Evolutionary conservation across 495 filamentous ascomycete species (phyloP).

Genomic region (Aspergillus cavernicola): DNA sequence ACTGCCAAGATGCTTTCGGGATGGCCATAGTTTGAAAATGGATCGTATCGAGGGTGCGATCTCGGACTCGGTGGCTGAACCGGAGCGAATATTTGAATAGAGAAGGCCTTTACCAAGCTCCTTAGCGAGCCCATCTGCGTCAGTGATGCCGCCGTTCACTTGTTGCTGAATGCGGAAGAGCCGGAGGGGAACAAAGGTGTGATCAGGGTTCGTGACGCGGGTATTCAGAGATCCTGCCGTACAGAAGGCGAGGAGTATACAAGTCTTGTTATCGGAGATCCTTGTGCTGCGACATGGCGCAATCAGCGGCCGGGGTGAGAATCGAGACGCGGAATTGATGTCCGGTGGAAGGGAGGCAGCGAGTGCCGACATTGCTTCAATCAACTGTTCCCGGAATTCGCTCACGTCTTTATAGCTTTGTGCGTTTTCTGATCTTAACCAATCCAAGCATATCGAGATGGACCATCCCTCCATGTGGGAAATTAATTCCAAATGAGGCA

Average conservation of each 20-base stretch:
- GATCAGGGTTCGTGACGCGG: conserved; percentile 33
- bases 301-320: conserved; percentile 46
- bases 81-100: conserved; percentile 28
- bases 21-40: conserved; percentile 31
- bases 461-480: conserved; percentile 55
- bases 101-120: conserved; percentile 34
- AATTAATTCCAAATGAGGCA: conserved; percentile 56
- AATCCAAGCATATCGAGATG: conserved; percentile 47
- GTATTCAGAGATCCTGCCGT: conserved; percentile 51
- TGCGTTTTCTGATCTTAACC: conserved; percentile 37
- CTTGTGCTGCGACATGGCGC: conserved; percentile 35
- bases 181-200: conserved; percentile 47
- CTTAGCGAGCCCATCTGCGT: conserved; percentile 49
- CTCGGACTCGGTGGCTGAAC: conserved; percentile 27
- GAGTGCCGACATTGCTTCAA: conserved; percentile 39
- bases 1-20: conserved; percentile 15
- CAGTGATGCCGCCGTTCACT: conserved; percentile 44
- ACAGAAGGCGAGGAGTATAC: conserved; percentile 51
- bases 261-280: conserved; percentile 25
- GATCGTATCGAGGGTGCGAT: conserved; percentile 25
- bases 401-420: conserved; percentile 28
- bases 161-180: conserved; percentile 58
- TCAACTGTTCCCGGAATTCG: conserved; percentile 40
- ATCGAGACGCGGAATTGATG: conserved; percentile 43
- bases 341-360: conserved; percentile 40